Evolutionary conservation across 163 green algal species (phyloP), one percentile per base, ranked within the genome.

Genomic region (Smithsoniella earleae): DNA sequence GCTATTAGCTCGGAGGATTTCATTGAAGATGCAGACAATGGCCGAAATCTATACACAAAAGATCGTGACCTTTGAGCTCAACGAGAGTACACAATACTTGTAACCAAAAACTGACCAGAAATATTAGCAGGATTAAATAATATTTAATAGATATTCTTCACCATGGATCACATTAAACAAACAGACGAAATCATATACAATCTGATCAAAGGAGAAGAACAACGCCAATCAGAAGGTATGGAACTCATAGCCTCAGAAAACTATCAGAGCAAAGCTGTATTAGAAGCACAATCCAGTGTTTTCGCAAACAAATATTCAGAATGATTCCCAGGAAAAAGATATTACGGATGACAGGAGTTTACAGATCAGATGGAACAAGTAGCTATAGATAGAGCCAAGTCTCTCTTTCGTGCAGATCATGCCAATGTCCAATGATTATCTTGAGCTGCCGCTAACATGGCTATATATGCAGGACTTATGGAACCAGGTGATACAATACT

Each of bases 301-400:
- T 98, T 99, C 93, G 97, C 90, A 69, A 99, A 99, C 94, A 99
- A 99, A 85, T 99, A 99, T 87, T 89, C 73, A 33, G 94, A 98
- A 84, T 92, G 93, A 49, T 98, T 98, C 82, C 93, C 93, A 2
- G 94, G 94, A 8, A 86, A 86, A 22, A 63, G 78, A 22, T 99
- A 99, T 83, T 98, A 99, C 66, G 94, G 93, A 37, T 91, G 92
- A 75, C 97, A 98, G 80, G 92, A 98, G 81, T 97, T 97, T 84
- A 99, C 98, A 73, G 94, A 99, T 81, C 83, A 88, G 85, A 89
- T 89, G 8, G 93, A 97, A 85, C 79, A 62, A 2, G 80, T 98
- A 43, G 95, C 89, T 80, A 88, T 93, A 88, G 85, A 94, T 73
- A 85, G 94, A 22, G 94, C 94, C 0, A 87, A 98, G 36, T 82